These are phyloP conservation scores for Entomortierella parvispora DNA, from an alignment of 192 early-diverging fungal species.

Conservation along the genomic window DNA sequence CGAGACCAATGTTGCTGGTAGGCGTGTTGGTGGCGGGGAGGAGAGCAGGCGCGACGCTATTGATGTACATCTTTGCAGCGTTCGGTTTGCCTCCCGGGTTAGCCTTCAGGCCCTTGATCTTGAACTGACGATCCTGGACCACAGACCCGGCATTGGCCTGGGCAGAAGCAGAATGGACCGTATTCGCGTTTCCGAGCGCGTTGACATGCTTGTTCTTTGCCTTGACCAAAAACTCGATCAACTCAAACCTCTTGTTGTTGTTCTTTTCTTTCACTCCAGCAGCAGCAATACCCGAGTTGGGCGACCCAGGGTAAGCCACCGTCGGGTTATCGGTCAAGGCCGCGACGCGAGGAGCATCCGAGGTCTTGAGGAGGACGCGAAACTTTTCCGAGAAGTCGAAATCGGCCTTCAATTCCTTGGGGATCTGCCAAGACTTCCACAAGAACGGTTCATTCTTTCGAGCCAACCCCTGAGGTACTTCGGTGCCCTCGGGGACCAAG, in stretches of 20 bases:
- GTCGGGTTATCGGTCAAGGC: too few species aligned
- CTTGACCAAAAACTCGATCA: too few species aligned
- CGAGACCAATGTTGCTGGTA: neutral
- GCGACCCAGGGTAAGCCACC: too few species aligned
- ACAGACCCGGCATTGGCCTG: neutral
- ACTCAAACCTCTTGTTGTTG: too few species aligned
- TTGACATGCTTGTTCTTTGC: neutral
- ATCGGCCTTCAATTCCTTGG: neutral
- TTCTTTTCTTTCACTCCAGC: neutral
- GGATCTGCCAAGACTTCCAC: conserved; percentile 17
- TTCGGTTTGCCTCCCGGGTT: conserved; percentile 7
- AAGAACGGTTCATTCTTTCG: conserved; percentile 4
- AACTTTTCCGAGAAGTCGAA: conserved; percentile 22
- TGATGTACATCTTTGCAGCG: conserved; percentile 6
- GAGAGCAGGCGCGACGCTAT: neutral
- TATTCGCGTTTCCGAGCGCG: too few species aligned
- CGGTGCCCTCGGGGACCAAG: conserved; percentile 3
- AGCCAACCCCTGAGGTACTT: neutral
- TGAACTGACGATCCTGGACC: conserved; percentile 17
- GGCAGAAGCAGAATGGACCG: neutral
- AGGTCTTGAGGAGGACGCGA: conserved; percentile 11
- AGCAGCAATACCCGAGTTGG: too few species aligned
- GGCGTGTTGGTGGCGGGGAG: neutral
- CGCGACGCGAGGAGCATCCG: neutral
- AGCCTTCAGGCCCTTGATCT: conserved; percentile 11